Evolutionary conservation across 2,329 filamentous ascomycete species (phyloP).

Genomic region (Scytalidium sp.): DNA sequence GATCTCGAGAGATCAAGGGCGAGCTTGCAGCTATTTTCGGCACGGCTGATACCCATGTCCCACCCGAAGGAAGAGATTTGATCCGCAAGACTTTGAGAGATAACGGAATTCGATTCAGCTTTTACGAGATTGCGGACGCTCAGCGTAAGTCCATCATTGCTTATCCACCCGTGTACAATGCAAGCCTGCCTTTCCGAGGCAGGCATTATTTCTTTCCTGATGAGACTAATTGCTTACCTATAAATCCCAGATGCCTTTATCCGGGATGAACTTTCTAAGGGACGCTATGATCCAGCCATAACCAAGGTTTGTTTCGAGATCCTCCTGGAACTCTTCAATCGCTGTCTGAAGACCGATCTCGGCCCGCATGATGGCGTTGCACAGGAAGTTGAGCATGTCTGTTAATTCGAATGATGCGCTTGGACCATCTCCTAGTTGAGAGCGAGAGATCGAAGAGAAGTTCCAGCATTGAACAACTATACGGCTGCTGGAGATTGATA

Average conservation of each 20-base stretch:
- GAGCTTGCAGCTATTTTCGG: conserved; percentile 91
- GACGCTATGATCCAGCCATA: conserved; percentile 86
- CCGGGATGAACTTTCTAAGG: conserved; percentile 87
- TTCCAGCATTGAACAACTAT: too few relatives aligned
- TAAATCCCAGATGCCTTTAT: conserved; percentile 72
- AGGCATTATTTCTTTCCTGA: too few relatives aligned
- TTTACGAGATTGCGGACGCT: conserved; percentile 89
- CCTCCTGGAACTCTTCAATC: conserved; percentile 78
- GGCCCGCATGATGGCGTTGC: conserved; percentile 62
- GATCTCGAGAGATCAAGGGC: conserved; percentile 66
- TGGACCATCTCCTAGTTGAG: too few relatives aligned
- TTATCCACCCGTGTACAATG: too few relatives aligned
- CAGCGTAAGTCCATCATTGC: conserved; percentile 55
- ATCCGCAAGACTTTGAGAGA: conserved; percentile 81
- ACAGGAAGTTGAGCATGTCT: conserved; percentile 68
- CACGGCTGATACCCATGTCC: conserved; percentile 87
- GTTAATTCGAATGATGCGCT: conserved; percentile 50
- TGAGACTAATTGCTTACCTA: neutral
- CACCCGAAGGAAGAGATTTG: conserved; percentile 75
- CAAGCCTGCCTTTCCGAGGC: too few relatives aligned
- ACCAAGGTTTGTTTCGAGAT: conserved; percentile 89
- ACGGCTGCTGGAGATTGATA: too few relatives aligned
- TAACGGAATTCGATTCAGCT: conserved; percentile 70
- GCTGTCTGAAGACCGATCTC: conserved; percentile 75
- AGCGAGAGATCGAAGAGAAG: too few relatives aligned